A percentile compares a stretch with the other conserved stretches of the same genome.
Evolutionary conservation across 441 rosid species (phyloP).

Genomic region (Jatropha multifida): DNA sequence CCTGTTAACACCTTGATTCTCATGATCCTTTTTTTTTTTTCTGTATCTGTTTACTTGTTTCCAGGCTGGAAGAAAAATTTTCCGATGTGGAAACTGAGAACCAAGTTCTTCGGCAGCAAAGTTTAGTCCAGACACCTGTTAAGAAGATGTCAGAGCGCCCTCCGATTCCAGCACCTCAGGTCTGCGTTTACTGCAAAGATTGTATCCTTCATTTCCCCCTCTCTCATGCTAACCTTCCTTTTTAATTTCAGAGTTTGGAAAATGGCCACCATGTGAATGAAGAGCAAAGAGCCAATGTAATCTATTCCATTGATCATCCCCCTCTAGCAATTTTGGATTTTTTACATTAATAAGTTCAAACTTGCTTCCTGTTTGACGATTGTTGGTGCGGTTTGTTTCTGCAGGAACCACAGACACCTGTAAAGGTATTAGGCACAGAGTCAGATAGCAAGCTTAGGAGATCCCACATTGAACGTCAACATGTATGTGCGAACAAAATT

Average conservation of each 20-base stretch:
- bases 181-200: conserved; percentile 28
- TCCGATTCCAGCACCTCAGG: conserved; percentile 51
- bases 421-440: conserved; percentile 56
- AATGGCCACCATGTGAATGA: conserved; percentile 76
- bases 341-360: neutral
- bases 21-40: neutral
- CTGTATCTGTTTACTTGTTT: conserved; percentile 13
- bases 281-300: conserved; percentile 58
- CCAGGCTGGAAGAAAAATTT: conserved; percentile 90
- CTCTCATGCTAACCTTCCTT: conserved; percentile 13
- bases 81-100: conserved; percentile 87
- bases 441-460: conserved; percentile 75
- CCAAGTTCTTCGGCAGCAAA: conserved; percentile 73
- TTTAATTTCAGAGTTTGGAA: conserved; percentile 63
- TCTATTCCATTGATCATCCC: conserved; percentile 23
- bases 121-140: conserved; percentile 51
- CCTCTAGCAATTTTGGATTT: conserved; percentile 2
- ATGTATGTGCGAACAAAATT: conserved; percentile 52
- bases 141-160: conserved; percentile 59
- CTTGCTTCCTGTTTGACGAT: neutral
- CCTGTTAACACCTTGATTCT: conserved; percentile 7
- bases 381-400: conserved; percentile 23
- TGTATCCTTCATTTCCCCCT: conserved; percentile 12
- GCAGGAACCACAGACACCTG: conserved; percentile 78
- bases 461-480: conserved; percentile 76